These are phyloP conservation scores for Cocos nucifera DNA, from an alignment of 176 grass and related monocot species.

Conservation along the genomic window DNA sequence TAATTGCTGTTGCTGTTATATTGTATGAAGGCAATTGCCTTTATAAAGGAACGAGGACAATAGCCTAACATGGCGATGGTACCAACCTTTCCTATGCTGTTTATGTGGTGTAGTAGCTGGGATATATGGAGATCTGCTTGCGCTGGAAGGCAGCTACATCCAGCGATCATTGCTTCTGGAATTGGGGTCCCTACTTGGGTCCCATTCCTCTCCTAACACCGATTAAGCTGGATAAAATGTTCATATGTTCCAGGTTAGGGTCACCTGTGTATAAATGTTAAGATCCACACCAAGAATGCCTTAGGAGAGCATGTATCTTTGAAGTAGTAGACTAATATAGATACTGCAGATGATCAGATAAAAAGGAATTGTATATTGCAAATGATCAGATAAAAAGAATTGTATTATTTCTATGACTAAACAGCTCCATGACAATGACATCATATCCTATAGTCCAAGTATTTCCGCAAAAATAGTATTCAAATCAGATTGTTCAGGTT, in stretches of 20 bases:
- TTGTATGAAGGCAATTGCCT: constrained; percentile 16
- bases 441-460: too few relatives aligned
- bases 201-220: neutral
- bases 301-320: too few relatives aligned
- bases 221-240: neutral
- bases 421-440: too few relatives aligned
- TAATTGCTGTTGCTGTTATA: constrained; percentile 13
- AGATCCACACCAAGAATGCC: too few relatives aligned
- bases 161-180: constrained; percentile 8
- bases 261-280: too few relatives aligned
- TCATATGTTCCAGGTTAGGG: neutral
- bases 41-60: neutral
- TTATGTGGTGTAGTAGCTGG: constrained; percentile 16
- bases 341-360: too few relatives aligned
- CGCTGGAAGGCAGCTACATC: constrained; percentile 18
- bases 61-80: neutral
- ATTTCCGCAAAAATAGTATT: too few relatives aligned
- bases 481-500: too few relatives aligned
- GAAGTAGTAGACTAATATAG: too few relatives aligned
- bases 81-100: constrained; percentile 3
- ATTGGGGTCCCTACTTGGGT: constrained; percentile 18
- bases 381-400: too few relatives aligned
- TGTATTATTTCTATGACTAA: too few relatives aligned
- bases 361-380: too few relatives aligned
- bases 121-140: constrained; percentile 21